Evolutionary conservation across 306 rosid genomes (phyloP).

Genomic region (Cicer arietinum): DNA sequence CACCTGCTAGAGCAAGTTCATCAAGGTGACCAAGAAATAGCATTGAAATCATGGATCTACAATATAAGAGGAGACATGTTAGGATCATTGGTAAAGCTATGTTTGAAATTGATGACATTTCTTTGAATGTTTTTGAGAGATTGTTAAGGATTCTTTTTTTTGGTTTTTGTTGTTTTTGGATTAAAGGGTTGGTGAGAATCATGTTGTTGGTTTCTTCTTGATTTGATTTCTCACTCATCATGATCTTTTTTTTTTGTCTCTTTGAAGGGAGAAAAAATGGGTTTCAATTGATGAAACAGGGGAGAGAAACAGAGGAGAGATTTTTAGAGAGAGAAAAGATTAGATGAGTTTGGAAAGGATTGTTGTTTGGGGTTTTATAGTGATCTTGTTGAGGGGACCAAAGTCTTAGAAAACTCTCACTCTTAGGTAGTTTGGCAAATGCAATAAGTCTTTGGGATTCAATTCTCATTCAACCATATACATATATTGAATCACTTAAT

Average conservation of each 20-base stretch:
- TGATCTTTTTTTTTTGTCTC: conserved; percentile 40
- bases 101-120: conserved; percentile 54
- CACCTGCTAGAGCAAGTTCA: conserved; percentile 83
- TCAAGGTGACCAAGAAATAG: conserved; percentile 84
- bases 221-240: conserved; percentile 47
- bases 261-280: conserved; percentile 30
- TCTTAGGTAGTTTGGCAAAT: background rate
- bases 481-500: too few relatives aligned
- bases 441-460: background rate
- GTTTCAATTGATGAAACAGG: background rate
- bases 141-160: conserved; percentile 11
- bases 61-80: conserved; percentile 75
- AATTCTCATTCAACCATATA: background rate
- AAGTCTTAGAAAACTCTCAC: conserved; percentile 8
- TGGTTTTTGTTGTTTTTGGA: conserved; percentile 45
- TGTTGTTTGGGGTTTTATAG: conserved; percentile 50
- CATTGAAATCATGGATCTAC: conserved; percentile 94
- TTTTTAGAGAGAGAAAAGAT: background rate
- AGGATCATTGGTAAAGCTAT: conserved; percentile 87
- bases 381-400: background rate
- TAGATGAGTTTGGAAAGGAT: conserved; percentile 2
- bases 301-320: conserved; percentile 6
- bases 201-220: conserved; percentile 19
- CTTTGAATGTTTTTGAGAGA: conserved; percentile 48
- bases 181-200: conserved; percentile 45